Evolutionary conservation across 345 rosid species (phyloP), one percentile per base, ranked within the genome.

Genomic region (Draba incana): DNA sequence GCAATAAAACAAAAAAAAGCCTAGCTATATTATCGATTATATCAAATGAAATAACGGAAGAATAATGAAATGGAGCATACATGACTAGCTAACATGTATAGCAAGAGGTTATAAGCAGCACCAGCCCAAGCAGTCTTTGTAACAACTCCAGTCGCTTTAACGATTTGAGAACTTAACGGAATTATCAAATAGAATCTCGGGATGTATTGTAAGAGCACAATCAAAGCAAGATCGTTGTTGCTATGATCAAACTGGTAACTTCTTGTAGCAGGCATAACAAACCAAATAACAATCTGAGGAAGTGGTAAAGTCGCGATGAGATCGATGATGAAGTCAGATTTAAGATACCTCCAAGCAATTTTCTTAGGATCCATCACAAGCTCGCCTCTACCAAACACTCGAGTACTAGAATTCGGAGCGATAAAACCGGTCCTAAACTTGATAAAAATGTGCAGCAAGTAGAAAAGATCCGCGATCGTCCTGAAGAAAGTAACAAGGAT

Each of bases 121-220:
- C 93, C 96, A 10, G 97, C 93, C 97, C 98, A 92, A 33, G 96
- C 98, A 52, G 98, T 88, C 81, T 84, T 83, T 9, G 96, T 80
- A 62, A 90, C 90, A 0, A 92, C 86, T 42, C 97, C 97, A 47
- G 88, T 82, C 25, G 94, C 89, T 83, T 88, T 93, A 57, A 88
- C 80, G 37, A 93, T 87, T 75, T 88, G 81, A 63, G 95, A 85
- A 68, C 97, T 88, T 55, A 90, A 75, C 6, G 97, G 97, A 48
- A 85, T 90, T 5, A 93, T 87, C 48, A 93, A 84, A 76, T 93
- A 93, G 52, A 93, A 75, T 62, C 97, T 81, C 6, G 89, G 95
- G 24, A 90, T 75, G 76, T 88, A 88, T 25, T 90, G 95, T 27
- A 88, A 75, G 50, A 88, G 79, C 68, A 88, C 89, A 76, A 90